Base-by-base conservation (phyloP, 345 rosid genomes). In the Arabidopsis arenosa region DNA sequence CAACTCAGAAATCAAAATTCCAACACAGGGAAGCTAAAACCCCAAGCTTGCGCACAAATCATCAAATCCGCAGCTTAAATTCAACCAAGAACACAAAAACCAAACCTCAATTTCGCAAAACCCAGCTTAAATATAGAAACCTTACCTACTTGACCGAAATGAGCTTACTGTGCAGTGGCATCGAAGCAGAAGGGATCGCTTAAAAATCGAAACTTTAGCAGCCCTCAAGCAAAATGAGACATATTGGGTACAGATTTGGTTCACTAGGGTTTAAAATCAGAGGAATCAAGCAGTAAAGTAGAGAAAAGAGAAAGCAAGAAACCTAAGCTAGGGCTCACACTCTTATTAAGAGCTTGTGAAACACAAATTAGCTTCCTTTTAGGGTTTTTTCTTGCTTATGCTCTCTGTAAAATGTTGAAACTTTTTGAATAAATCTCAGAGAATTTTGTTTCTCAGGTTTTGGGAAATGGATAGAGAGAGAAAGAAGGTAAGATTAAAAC, bases 401-500 rank as follows among this genome's bases (percentile, higher is more conserved):
- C 48, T 41, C 77, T 52, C 54, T 64, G 18, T 17, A 54, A 62
- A 60, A 57, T 67, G 51, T 37, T 36, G 69, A 9, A 40, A 45
- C 2, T 41, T 80, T 81, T 84, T 83, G 56, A 81, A 76, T 35
- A 81, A 85, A 84, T 71, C 76, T 82, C 75, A 54, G 80, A 83
- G 83, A 79, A 85, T 33, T 80, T 53, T 35, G 79, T 57, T 71
- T 70, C 74, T 64, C 77, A 79, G 79, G 76, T 44, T 58, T 66
- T 28, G 56, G 45, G 59, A 63, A 65, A 75, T 79, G 82, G 77
- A 76, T 79, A 56, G 81, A 75, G 63, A 79, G 70, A 75, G 62
- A 79, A 68, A 68, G 84, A 71, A 75, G 83, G 83, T 79, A 82
- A 82, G 86, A 84, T 84, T 64, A 81, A 83, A 89, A 84, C 86